phyloP scores from a whole-genome alignment of 2,329 filamentous ascomycete genomes.

The Sporothrix protearum region DNA sequence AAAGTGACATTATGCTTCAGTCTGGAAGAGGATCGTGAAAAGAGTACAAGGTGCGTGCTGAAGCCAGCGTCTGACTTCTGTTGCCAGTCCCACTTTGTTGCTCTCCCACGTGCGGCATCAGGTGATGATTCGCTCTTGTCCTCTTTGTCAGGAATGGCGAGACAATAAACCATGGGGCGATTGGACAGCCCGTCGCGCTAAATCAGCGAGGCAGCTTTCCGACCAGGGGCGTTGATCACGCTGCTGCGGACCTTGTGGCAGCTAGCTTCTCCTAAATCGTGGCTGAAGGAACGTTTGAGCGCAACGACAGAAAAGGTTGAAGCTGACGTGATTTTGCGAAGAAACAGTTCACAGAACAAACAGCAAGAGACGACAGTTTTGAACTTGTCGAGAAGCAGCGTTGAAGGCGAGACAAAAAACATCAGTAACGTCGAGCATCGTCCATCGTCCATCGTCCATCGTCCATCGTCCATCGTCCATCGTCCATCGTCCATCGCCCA shows the following conservation, averaged over 20 bases:
- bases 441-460: too few species aligned
- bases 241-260: conserved; percentile 8
- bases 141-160: background rate
- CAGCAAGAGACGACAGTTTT: background rate
- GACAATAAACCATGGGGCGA: background rate
- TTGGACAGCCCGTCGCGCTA: background rate
- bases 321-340: background rate
- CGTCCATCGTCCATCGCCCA: too few species aligned
- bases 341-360: background rate
- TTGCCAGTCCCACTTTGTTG: background rate
- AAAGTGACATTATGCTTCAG: background rate
- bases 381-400: background rate
- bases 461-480: too few species aligned
- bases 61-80: background rate
- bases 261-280: conserved; percentile 18
- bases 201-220: conserved; percentile 4
- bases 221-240: background rate
- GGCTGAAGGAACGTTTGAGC: background rate
- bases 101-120: background rate
- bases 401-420: background rate
- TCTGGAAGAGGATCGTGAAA: background rate
- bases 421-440: background rate
- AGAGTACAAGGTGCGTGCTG: background rate
- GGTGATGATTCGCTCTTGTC: background rate
- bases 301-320: conserved; percentile 11